Base-by-base conservation (phyloP, 2,329 filamentous ascomycete species). In the Cordyceps javanica region DNA sequence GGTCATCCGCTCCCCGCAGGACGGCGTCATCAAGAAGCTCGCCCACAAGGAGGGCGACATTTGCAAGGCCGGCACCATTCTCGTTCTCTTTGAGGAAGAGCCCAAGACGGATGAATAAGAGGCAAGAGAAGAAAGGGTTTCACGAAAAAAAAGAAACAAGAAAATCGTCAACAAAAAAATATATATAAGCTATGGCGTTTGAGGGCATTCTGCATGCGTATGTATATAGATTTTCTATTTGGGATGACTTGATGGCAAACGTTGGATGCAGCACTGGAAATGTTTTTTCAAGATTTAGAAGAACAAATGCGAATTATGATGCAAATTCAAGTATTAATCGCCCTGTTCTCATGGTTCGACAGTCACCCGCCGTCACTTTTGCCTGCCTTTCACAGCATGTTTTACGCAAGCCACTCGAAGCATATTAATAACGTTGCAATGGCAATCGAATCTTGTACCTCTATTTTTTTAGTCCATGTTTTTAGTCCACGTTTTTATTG, bases 21-120 rank as follows among this genome's bases (percentile, higher is more conserved):
- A 83, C 59, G 89, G 89, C 7, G 76, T 85, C 1, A 81, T 92
- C 60, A 86, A 88, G 69, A 87, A 83, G 68, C 73, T 92, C 58
- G 87, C 88, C 39, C 88, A 91, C 68, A 84, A 86, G 67, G 82
- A 87, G 74, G 89, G 89, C 59, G 88, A 91, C 65, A 88, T 90
- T 65, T 91, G 88, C 72, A 90, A 90, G 69, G 87, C 87, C 5
- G 88, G 88, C 7, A 90, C 87, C 4, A 81, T 89, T 7, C 73
- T 91, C 48, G 88, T 91, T 5, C 76, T 89, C 46, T 91, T 91
- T 66, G 86, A 89, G 66, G 84, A 83, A 60, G 68, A 65, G 1
- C 65, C 73, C 38, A 62, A 42, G 44, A 65, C 67, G 57, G 66
- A 67, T 16, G 67, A 62, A 51, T 65, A 65, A 60, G 5, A 32